Conservation (phyloP, 2,329 filamentous ascomycete genomes). For the Fusarium mundagurra region DNA sequence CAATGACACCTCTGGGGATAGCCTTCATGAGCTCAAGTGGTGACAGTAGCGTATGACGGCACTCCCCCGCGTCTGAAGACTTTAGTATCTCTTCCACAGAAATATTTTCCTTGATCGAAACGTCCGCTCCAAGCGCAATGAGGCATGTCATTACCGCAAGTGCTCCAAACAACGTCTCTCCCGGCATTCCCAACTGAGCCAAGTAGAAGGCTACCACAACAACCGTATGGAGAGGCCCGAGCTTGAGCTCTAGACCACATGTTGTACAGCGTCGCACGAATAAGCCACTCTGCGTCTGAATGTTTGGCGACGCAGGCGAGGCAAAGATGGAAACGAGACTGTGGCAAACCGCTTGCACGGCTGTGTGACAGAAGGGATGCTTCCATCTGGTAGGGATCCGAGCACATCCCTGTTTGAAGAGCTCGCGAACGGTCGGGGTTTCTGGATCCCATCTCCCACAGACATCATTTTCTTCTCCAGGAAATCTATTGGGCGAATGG, state of each 20-base stretch:
- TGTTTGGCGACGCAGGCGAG: accelerated
- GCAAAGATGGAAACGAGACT: accelerated
- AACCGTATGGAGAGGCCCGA: accelerated
- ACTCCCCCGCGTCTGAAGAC: accelerated
- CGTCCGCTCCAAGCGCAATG: accelerated
- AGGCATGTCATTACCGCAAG: accelerated
- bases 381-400: background rate
- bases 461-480: background rate
- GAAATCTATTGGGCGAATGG: background rate
- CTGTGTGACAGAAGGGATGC: background rate
- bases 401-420: background rate
- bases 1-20: background rate
- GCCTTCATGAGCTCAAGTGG: background rate
- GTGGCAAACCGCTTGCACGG: background rate
- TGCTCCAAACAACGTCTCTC: background rate
- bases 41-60: background rate
- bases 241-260: background rate
- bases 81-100: accelerated
- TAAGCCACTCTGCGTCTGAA: accelerated
- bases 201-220: accelerated
- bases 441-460: background rate
- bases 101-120: background rate
- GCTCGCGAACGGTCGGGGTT: accelerated
- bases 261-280: background rate
- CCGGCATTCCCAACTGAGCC: background rate